A percentile compares a stretch with the other conserved stretches of the same genome.
phyloP scores from a whole-genome alignment of 2,329 filamentous ascomycete genomes.

The Bipolaris oryzae region DNA sequence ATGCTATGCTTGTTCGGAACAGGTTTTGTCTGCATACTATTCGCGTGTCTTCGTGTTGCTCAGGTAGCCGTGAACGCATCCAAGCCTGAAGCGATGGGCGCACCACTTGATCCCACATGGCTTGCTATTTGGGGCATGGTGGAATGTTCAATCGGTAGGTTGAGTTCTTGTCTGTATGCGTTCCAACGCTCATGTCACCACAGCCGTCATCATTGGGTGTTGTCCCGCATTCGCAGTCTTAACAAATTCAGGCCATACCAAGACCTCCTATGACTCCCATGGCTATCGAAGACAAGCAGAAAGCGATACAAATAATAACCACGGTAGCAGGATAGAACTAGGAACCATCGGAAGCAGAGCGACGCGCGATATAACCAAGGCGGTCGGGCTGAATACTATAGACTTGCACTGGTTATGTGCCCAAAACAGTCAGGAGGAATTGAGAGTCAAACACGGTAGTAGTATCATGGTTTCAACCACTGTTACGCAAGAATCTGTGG shows the following conservation, averaged over 20 bases:
- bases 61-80: constrained; percentile 37
- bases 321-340: background rate
- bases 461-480: constrained; percentile 10
- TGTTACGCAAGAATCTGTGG: background rate
- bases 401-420: constrained; percentile 9
- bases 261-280: constrained; percentile 5
- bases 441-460: constrained; percentile 9
- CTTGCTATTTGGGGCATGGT: constrained; percentile 45
- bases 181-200: background rate
- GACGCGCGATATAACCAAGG: background rate
- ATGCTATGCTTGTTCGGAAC: constrained; percentile 35
- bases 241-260: constrained; percentile 7
- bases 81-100: constrained; percentile 23
- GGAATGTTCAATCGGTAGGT: constrained; percentile 38
- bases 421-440: constrained; percentile 17
- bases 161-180: too few species aligned
- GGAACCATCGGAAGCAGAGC: background rate
- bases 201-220: constrained; percentile 26
- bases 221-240: constrained; percentile 23
- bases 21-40: constrained; percentile 20
- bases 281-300: constrained; percentile 9
- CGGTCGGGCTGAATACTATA: background rate
- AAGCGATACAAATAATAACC: background rate
- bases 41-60: constrained; percentile 30
- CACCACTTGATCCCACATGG: constrained; percentile 35